phyloP scores from a whole-genome alignment of 805 yeast genomes.

The Saccharomycopsis fibuligera region DNA sequence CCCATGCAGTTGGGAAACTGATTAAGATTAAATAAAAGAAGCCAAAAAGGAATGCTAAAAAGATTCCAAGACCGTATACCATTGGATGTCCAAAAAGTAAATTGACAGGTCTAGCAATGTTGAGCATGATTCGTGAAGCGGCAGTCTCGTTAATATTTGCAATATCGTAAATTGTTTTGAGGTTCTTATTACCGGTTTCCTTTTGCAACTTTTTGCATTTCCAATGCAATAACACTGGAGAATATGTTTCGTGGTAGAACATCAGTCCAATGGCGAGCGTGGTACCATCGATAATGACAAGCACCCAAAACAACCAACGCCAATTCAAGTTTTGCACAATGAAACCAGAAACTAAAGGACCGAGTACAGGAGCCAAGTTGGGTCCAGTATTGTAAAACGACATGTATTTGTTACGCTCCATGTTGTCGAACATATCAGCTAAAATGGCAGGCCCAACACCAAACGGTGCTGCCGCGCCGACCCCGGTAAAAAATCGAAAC shows the following conservation, averaged over 20 bases:
- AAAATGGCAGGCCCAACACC: slow-evolving; percentile 66
- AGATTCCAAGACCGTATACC: slow-evolving; percentile 55
- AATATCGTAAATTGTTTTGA: slow-evolving; percentile 56
- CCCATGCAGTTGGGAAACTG: slow-evolving; percentile 51
- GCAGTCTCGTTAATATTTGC: slow-evolving; percentile 33
- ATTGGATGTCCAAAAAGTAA: slow-evolving; percentile 54
- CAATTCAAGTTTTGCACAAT: slow-evolving; percentile 44
- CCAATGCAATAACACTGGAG: slow-evolving; percentile 43
- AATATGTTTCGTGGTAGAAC: slow-evolving; percentile 51
- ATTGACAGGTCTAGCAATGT: slow-evolving; percentile 47
- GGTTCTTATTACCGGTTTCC: slow-evolving; percentile 45
- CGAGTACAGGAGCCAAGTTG: slow-evolving; percentile 52
- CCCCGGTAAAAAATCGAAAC: slow-evolving; percentile 57
- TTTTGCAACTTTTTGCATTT: slow-evolving; percentile 44
- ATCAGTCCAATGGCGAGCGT: slow-evolving; percentile 38
- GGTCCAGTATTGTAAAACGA: slow-evolving; percentile 47
- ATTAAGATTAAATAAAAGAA: slow-evolving; percentile 58
- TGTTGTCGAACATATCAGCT: slow-evolving; percentile 51
- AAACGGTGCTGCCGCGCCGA: slow-evolving; percentile 62
- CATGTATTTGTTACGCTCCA: slow-evolving; percentile 48
- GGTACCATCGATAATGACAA: slow-evolving; percentile 48
- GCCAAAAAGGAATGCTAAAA: slow-evolving; percentile 62
- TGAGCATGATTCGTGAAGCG: slow-evolving; percentile 21
- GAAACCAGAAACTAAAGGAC: slow-evolving; percentile 54
- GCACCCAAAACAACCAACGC: slow-evolving; percentile 60